Base-by-base conservation (phyloP, 2,329 filamentous ascomycete species). In the Fusarium siculi region DNA sequence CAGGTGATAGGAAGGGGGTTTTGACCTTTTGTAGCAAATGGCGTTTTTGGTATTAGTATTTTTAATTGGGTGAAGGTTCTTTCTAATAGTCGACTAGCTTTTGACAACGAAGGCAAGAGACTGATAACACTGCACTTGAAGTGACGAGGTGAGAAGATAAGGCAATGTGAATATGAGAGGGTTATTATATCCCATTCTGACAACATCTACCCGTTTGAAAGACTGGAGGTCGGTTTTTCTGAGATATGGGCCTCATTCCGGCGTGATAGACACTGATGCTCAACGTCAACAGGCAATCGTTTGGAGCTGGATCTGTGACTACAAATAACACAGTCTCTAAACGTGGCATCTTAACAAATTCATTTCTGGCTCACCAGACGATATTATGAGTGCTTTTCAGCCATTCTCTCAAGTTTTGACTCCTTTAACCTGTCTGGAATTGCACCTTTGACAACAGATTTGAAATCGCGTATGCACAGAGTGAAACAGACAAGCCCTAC, bases 61-160 rank as follows among this genome's bases (percentile, higher is more conserved):
- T n/a, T 1, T 14, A 9, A n/a, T n/a, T 18, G 5, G 23, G 28
- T 12, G 0, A 18, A 28, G 0, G 12, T 28, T 8, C 11, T n/a
- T 28, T 5, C 3, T 0, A 18, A 18, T 1, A 19, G 21, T 14
- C 16, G 6, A 34, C 16, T 50, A 10, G 30, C 21, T 19, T 23
- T 34, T 4, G 7, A 5, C 0, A 1, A 49, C 9, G 21, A 11
- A 21, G 19, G 5, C 8, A 19, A 23, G 4, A 11, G 10, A 2
- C n/a, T 19, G 5, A 19, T 4, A 23, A 2, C 4, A 36, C 9
- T 23, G 0, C 16, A 34, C 21, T 50, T 8, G 4, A 9, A 23
- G 5, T 7, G 5, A 23, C 15, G 19, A 32, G 16, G 11, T 23
- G 21, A 7, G 1, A 34, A 2, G 2, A 7, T 19, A 9, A 2